phyloP scores from a whole-genome alignment of 2,329 filamentous ascomycete species.

The Blastomyces percursus region DNA sequence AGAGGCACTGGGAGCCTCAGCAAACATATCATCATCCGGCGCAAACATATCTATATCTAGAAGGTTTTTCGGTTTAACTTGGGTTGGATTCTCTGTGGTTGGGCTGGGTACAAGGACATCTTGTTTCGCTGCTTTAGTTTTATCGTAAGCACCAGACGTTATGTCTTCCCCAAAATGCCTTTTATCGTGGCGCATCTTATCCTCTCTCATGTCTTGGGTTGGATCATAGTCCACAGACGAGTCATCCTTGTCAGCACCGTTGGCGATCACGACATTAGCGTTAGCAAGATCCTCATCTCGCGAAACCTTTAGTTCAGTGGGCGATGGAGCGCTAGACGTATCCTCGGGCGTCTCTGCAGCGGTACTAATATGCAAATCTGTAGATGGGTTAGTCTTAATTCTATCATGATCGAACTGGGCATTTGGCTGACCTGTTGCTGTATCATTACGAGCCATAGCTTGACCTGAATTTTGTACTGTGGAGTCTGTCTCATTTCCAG shows the following conservation, averaged over 20 bases:
- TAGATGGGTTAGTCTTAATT: constrained; percentile 20
- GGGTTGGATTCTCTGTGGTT: constrained; percentile 26
- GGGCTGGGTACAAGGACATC: constrained; percentile 40
- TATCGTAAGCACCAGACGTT: constrained; percentile 46
- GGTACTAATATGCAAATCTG: constrained; percentile 30
- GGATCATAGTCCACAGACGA: constrained; percentile 89
- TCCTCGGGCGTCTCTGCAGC: constrained; percentile 41
- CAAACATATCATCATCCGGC: constrained; percentile 66
- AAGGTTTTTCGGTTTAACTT: constrained; percentile 40
- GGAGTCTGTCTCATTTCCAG: constrained; percentile 46
- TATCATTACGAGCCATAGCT: constrained; percentile 30
- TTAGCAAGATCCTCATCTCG: constrained; percentile 60
- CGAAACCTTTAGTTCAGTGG: constrained; percentile 51
- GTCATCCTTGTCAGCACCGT: constrained; percentile 51
- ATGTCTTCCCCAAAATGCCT: constrained; percentile 49
- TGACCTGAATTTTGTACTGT: constrained; percentile 41
- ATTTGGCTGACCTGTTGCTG: constrained; percentile 30
- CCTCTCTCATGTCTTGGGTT: constrained; percentile 76
- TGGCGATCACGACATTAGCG: constrained; percentile 25
- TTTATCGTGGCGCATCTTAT: constrained; percentile 58
- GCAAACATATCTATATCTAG: constrained; percentile 53
- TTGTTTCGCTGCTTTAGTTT: constrained; percentile 44
- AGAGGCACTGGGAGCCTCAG: constrained; percentile 53
- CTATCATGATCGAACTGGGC: neutral
- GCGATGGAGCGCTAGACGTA: constrained; percentile 40